Evolutionary conservation across 768 basidiomycete genomes (phyloP), one percentile per base, ranked within the genome.

Genomic region (Flagelloscypha sp.): DNA sequence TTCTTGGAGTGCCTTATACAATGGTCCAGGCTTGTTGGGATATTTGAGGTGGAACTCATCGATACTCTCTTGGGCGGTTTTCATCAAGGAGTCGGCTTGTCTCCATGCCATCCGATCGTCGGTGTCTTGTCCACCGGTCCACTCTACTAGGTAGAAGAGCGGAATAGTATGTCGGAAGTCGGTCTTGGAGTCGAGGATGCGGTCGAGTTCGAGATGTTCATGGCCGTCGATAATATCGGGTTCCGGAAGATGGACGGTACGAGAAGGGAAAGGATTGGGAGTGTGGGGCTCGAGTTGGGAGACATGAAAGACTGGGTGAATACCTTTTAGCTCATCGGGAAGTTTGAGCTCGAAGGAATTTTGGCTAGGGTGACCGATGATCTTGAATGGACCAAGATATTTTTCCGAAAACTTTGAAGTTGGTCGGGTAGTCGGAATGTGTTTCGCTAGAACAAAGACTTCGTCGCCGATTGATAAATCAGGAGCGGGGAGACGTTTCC

Each of bases 261-360:
- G 8, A 8, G 12, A 8, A 12, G 30, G 30, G 30, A 31, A 9
- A 8, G 9, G 8, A 8, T 31, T 17, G 9, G 8, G 9, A 18
- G 8, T 8, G 1, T 30, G 24, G 6, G 23, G 36, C 16, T 57
- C 40, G 7, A 45, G 41, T 13, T 42, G 44, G 8, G 44, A 45
- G 10, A 45, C 41, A 30, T 48, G 44, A 35, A 48, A 45, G 2
- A 48, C 35, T 1, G 44, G 44, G 34, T 50, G 47, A 1, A 50
- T 34, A 12, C 32, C 21, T 6, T 28, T n/a, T 32, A 48, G 31
- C n/a, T 30, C 32, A 30, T 44, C 24, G 5, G 45, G 49, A 1
- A 50, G 40, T 15, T 33, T 13, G 30, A 48, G 33, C 13, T 29
- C 40, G 33, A 41, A 46, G 16, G 47, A 45, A 15, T 36, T 35